phyloP scores from a whole-genome alignment of 257 asterid species.

The Gentiana straminea region DNA sequence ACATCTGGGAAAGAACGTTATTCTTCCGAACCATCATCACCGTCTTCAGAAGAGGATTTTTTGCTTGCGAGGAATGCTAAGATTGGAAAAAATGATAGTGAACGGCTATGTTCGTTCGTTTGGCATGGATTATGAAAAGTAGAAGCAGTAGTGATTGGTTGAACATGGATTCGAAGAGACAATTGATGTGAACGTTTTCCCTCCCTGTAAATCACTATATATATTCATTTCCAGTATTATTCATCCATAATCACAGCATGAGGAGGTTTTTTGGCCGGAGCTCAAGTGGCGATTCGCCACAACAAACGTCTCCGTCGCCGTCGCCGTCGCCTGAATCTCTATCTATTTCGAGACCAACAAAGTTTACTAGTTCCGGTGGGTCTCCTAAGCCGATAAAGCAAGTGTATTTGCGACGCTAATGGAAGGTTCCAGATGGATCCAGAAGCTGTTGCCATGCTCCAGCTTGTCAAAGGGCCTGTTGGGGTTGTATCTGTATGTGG shows the following conservation, averaged over 20 bases:
- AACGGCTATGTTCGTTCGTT: too few species aligned
- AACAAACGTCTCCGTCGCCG: neutral
- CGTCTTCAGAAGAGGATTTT: constrained; percentile 41
- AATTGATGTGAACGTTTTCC: too few species aligned
- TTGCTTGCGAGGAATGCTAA: constrained; percentile 19
- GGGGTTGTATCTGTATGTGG: constrained; percentile 98
- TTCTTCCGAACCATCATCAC: constrained; percentile 32
- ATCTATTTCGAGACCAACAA: constrained; percentile 28
- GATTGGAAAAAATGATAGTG: constrained; percentile 15
- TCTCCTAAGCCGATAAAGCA: constrained; percentile 92
- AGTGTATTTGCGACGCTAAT: constrained; percentile 70
- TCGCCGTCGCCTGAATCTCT: constrained; percentile 15
- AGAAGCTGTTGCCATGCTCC: constrained; percentile 89
- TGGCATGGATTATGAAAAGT: too few species aligned
- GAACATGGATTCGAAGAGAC: too few species aligned
- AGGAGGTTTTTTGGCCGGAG: constrained; percentile 36
- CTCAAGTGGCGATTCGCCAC: constrained; percentile 50
- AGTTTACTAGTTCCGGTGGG: constrained; percentile 42
- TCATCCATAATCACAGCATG: constrained; percentile 21
- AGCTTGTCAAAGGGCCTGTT: constrained; percentile 82
- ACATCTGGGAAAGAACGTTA: constrained; percentile 24
- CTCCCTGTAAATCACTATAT: too few species aligned
- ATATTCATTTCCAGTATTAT: too few species aligned
- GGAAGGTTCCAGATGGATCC: constrained; percentile 93
- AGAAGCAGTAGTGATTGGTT: too few species aligned